A percentile compares a stretch with the other conserved stretches of the same genome.
Evolutionary conservation across 2,329 filamentous ascomycete genomes (phyloP).

Genomic region (Exserohilum turcica): DNA sequence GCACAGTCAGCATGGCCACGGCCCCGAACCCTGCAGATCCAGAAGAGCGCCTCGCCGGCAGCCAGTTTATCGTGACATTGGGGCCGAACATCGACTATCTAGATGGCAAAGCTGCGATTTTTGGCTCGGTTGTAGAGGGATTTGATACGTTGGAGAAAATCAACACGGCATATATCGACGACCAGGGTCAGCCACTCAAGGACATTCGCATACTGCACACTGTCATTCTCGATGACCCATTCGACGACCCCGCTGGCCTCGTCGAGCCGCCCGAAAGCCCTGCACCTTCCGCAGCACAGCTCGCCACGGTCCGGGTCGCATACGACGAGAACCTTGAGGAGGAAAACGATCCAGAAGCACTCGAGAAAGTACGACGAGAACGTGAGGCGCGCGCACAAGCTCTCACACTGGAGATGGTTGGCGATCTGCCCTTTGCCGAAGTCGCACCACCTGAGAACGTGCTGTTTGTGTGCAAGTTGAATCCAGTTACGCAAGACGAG

Average conservation of each 20-base stretch:
- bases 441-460: slow-evolving; percentile 97
- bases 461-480: slow-evolving; percentile 97
- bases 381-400: slow-evolving; percentile 92
- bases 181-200: slow-evolving; percentile 83
- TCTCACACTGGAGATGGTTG: slow-evolving; percentile 95
- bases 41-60: slow-evolving; percentile 80
- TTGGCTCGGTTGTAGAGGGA: slow-evolving; percentile 93
- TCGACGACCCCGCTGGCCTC: slow-evolving; percentile 77
- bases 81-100: slow-evolving; percentile 88
- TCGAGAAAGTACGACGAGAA: slow-evolving; percentile 81
- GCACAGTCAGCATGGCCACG: slow-evolving; percentile 98
- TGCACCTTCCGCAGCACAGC: slow-evolving; percentile 78
- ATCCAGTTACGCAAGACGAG: slow-evolving; percentile 92
- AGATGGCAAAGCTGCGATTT: slow-evolving; percentile 92
- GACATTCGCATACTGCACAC: slow-evolving; percentile 96
- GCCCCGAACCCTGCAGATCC: slow-evolving; percentile 75
- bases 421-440: slow-evolving; percentile 94
- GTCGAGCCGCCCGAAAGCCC: slow-evolving; percentile 80
- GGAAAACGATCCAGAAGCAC: slow-evolving; percentile 77
- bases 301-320: slow-evolving; percentile 88
- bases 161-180: slow-evolving; percentile 85
- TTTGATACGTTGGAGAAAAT: slow-evolving; percentile 94
- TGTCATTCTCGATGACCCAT: slow-evolving; percentile 89
- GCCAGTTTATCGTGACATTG: slow-evolving; percentile 92
- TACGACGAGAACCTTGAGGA: slow-evolving; percentile 84